Conservation (phyloP, 176 grass and related monocot genomes). For the Ampelocalamus luodianensis region DNA sequence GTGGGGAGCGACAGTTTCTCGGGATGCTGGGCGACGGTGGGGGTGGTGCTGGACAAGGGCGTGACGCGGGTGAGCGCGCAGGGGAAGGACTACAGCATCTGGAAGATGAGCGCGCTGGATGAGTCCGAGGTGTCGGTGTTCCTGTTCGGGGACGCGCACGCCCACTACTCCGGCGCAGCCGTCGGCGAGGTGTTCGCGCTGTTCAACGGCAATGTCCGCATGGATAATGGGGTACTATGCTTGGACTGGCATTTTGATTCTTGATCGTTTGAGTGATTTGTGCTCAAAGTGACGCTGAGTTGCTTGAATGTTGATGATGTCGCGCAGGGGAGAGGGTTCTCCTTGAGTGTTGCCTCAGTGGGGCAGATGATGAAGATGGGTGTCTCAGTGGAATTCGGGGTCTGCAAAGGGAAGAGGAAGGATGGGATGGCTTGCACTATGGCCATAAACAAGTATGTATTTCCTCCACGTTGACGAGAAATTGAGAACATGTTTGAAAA, state of each 20-base stretch:
- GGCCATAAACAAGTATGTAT: constrained; percentile 79
- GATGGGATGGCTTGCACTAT: constrained; percentile 91
- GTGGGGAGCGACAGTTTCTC: constrained; percentile 62
- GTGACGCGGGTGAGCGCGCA: constrained; percentile 59
- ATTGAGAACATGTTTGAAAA: constrained; percentile 14
- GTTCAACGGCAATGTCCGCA: constrained; percentile 74
- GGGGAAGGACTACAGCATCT: constrained; percentile 79
- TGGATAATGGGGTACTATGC: constrained; percentile 67
- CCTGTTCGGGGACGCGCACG: constrained; percentile 78
- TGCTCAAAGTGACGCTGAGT: neutral
- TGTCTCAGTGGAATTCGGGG: constrained; percentile 66
- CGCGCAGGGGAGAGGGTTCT: constrained; percentile 77
- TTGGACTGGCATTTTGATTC: neutral
- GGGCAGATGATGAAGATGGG: constrained; percentile 88
- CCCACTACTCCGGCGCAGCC: constrained; percentile 60
- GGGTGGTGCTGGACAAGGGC: constrained; percentile 76
- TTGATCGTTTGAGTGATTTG: neutral
- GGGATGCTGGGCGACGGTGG: constrained; percentile 85
- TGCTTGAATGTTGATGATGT: constrained; percentile 23
- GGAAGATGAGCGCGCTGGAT: constrained; percentile 81
- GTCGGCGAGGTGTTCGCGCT: constrained; percentile 79
- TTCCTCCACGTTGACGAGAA: neutral
- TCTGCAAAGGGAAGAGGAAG: constrained; percentile 95
- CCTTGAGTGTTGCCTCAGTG: constrained; percentile 68
- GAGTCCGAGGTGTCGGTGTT: constrained; percentile 75